Base-by-base conservation (phyloP, 805 yeast genomes). In the Wickerhamomyces subpelliculosus region DNA sequence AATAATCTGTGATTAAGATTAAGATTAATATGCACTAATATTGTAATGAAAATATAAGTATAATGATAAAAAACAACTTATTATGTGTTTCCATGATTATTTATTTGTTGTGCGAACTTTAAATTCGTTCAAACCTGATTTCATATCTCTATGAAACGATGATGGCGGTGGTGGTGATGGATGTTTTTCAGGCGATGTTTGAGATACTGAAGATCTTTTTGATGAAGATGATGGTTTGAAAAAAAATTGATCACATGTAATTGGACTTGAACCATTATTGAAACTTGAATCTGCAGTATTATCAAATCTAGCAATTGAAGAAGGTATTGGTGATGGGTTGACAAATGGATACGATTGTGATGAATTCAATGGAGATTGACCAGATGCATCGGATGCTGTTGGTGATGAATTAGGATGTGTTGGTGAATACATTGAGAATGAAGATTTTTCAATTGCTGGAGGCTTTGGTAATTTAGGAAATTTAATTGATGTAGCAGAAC, bases 371-470 rank as follows among this genome's bases (percentile, higher is more conserved):
- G 58, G 58, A 17, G 51, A 45, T 2, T 47, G 44, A 3, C 44
- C 42, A 12, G 56, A 48, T 8, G 37, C 35, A 24, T 52, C 57
- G 4, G 58, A 52, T 27, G 43, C 46, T 3, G 53, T 42, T 22
- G 58, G 58, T 16, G 57, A 52, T 14, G 49, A 19, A 16, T 39
- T 43, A 22, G 38, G 12, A 16, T 30, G 25, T 14, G 39, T 14
- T 27, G 54, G 48, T 2, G 55, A 47, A 37, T 49, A 48, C 18
- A 31, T 36, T n/a, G 26, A 24, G 16, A 41, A 39, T 5, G 44
- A 35, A 3, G 43, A 17, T 9, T 29, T 42, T 24, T 52, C 54
- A 30, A 52, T 52, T 1, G 45, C 26, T 26, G 54, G 54, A 23
- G 58, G 58, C 34, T 48, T 52, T 4, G 46, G 35, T 18, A 51